Evolutionary conservation across 1,284 basidiomycete species (phyloP), one percentile per base, ranked within the genome.

Genomic region (Rhodotorula sp.): DNA sequence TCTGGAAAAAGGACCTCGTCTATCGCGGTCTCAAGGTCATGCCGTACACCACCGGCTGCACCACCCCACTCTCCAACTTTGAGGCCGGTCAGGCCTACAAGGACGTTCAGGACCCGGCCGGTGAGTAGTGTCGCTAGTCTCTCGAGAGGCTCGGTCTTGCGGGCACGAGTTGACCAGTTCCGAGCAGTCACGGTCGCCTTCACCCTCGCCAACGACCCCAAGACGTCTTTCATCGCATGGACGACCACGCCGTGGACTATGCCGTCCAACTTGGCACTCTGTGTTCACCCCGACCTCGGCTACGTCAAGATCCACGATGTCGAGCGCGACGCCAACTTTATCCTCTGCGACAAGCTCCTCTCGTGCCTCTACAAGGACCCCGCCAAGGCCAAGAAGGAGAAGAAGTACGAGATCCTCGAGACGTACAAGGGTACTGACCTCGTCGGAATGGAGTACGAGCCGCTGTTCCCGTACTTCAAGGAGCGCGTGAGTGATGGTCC

Each of bases 161-260:
- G 63, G 20, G 49, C 33, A 33, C 33, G 33, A 33, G 33, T 42
- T 60, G 30, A 61, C 24, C 65, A 49, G 42, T 20, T 33, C 0
- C 33, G 18, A 29, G 18, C 75, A 88, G 91, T 99, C 22, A 96
- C 93, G 26, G 88, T 99, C 67, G 84, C 93, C 0, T 99, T 99
- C 84, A 91, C 91, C 26, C 86, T 98, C 45, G 88, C 93, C 42
- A 91, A 96, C 76, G 96, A 99, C 80, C 92, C 92, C 12, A 86
- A 84, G 69, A 97, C 95, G 33, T 89, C 91, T 10, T 84, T 99
- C 49, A 84, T 99, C 55, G 96, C 96, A 14, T 99, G 95, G 95
- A 99, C 95, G 30, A 99, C 95, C 29, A 99, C 96, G 0, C 96
- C 96, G 0, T 99, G 95, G 94, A 99, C 96, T 0, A 84, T 99